Evolutionary conservation across 1,139 yeast species (phyloP).

Genomic region (Arxiozyma slooffiae): DNA sequence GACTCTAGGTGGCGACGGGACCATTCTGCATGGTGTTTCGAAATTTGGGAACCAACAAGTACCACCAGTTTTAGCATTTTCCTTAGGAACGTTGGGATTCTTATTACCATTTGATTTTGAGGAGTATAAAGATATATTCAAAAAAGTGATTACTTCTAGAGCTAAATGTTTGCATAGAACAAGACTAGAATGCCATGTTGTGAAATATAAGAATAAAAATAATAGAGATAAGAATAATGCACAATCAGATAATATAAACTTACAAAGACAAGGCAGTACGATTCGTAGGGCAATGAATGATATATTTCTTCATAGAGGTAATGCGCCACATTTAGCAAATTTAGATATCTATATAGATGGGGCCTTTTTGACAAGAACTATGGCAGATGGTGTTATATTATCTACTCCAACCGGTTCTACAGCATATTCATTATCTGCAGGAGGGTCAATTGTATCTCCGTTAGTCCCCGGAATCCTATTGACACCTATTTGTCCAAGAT

Average conservation of each 20-base stretch:
- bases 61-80: conserved; percentile 83
- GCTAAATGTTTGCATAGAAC: conserved; percentile 67
- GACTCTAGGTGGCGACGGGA: conserved; percentile 93
- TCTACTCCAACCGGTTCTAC: conserved; percentile 95
- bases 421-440: conserved; percentile 81
- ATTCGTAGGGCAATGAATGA: conserved; percentile 80
- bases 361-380: conserved; percentile 74
- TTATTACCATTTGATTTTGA: conserved; percentile 74
- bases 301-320: conserved; percentile 77
- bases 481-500: conserved; percentile 86
- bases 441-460: conserved; percentile 90
- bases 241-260: neutral
- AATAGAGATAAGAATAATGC: conserved; percentile 12
- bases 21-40: conserved; percentile 64
- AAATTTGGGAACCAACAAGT: conserved; percentile 57
- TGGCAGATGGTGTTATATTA: conserved; percentile 80
- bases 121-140: conserved; percentile 52
- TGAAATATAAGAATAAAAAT: conserved; percentile 26
- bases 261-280: conserved; percentile 7
- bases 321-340: conserved; percentile 75
- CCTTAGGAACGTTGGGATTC: conserved; percentile 88
- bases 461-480: conserved; percentile 69
- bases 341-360: conserved; percentile 75
- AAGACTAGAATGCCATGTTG: conserved; percentile 65
- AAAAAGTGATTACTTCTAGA: conserved; percentile 53